Evolutionary conservation across 371 early-diverging fungal genomes (phyloP), one percentile per base, ranked within the genome.

Genomic region (Circinella minor): DNA sequence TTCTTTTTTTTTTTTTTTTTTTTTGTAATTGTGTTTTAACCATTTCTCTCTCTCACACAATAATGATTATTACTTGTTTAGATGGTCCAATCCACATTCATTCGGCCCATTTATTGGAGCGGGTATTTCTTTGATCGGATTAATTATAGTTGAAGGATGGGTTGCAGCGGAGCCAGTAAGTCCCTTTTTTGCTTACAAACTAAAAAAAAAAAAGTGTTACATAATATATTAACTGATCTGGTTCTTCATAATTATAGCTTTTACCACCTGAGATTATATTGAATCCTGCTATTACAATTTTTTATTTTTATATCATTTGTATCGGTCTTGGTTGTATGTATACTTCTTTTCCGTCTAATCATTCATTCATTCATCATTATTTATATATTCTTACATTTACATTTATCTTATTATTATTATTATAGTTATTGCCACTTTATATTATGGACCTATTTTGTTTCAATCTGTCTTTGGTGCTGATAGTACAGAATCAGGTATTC

Each of bases 391-490:
- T 27, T n/a, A n/a, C n/a, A n/a, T n/a, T n/a, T n/a, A n/a, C n/a
- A 11, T 55, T 55, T 0, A 10, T 46, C 3, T 11, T 13, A 17
- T 51, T 5, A 5, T 51, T 7, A n/a, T 51, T 15, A 51, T 17
- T 9, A 49, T 59, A 66, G 67, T 93, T 71, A 88, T 91, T 63
- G 85, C 87, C 37, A 83, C 89, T 11, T 72, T 93, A 18, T 95
- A 90, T 72, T 93, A 91, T 75, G 82, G 90, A 10, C 89, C 94
- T 4, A 62, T 88, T 43, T 86, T 83, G 38, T 91, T 85, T 79
- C 84, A 84, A 66, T 55, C 81, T 39, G 82, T 81, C 4, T 84
- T 79, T 74, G 79, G 74, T 13, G 81, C 81, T 10, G 68, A 76
- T 38, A 78, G 81, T 48, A 82, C 78, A 0, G 46, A 61, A n/a